These are phyloP conservation scores for Rhizophlyctis rosea DNA, from an alignment of 192 early-diverging fungal species.

Conservation along the genomic window DNA sequence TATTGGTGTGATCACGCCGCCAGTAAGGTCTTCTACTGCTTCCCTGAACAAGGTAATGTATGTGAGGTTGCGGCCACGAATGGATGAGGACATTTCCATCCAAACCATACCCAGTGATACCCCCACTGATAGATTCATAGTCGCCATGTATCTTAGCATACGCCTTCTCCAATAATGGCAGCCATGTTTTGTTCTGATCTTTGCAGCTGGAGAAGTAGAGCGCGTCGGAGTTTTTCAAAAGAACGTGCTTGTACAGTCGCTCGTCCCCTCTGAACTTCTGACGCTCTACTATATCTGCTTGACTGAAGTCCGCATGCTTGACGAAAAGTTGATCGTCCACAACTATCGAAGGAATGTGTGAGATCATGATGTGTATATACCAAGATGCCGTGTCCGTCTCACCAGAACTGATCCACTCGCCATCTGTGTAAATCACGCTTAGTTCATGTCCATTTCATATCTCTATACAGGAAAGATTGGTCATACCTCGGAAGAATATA, in stretches of 20 bases:
- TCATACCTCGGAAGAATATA: slow-evolving; percentile 44
- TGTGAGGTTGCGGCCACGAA: not conserved
- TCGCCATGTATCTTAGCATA: slow-evolving; percentile 58
- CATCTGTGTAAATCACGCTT: too few species aligned
- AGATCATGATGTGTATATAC: not conserved
- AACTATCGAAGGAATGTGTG: slow-evolving; percentile 2
- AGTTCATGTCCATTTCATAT: too few species aligned
- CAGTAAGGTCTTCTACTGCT: slow-evolving; percentile 56
- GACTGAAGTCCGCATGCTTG: not conserved
- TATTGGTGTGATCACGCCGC: slow-evolving; percentile 41
- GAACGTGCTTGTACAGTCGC: not conserved
- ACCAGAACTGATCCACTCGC: slow-evolving; percentile 51
- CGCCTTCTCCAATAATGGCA: slow-evolving; percentile 59
- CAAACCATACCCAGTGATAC: slow-evolving; percentile 11
- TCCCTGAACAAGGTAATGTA: slow-evolving; percentile 23
- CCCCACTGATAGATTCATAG: slow-evolving; percentile 47
- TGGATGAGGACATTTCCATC: not conserved
- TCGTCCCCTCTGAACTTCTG: not conserved
- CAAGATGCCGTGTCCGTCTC: not conserved
- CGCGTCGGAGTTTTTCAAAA: slow-evolving; percentile 18
- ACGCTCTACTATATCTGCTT: slow-evolving; percentile 29
- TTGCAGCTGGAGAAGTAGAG: slow-evolving; percentile 37
- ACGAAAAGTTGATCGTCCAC: slow-evolving; percentile 49
- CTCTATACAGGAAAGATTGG: too few species aligned
- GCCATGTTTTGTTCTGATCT: slow-evolving; percentile 51